Evolutionary conservation across 2,329 filamentous ascomycete genomes (phyloP).

Genomic region (Hypoxylon sp.): DNA sequence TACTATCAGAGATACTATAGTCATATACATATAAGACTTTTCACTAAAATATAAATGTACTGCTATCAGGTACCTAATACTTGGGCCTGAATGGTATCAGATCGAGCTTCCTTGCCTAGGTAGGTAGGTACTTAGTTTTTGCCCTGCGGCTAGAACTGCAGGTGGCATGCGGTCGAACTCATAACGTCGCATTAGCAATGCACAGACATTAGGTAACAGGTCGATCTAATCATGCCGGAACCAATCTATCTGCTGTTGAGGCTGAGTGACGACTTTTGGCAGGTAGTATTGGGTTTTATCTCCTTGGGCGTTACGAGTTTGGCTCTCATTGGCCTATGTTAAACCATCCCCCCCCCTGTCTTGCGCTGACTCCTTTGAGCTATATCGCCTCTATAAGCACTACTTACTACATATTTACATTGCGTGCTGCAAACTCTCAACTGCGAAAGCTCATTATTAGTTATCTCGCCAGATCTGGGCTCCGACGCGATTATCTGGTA

Average conservation of each 20-base stretch:
- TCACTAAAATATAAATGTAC: neutral
- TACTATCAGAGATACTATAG: constrained; percentile 1
- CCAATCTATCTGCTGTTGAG: constrained; percentile 30
- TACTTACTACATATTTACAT: constrained; percentile 42
- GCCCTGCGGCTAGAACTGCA: constrained; percentile 15
- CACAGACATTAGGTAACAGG: constrained; percentile 30
- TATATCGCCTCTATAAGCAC: constrained; percentile 23
- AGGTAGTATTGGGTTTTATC: constrained; percentile 42
- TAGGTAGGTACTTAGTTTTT: too few relatives aligned
- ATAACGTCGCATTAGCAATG: constrained; percentile 27
- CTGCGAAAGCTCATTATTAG: constrained; percentile 9
- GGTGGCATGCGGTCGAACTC: constrained; percentile 27
- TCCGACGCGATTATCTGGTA: constrained; percentile 11
- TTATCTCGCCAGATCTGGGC: constrained; percentile 28
- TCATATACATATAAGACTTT: neutral
- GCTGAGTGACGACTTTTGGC: constrained; percentile 44
- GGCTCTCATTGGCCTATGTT: constrained; percentile 28
- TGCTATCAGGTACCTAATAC: too few relatives aligned
- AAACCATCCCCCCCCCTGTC: constrained; percentile 17
- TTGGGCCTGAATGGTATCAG: too few relatives aligned
- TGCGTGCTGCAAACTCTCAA: constrained; percentile 4
- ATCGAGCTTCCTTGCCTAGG: constrained; percentile 8
- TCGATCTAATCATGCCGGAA: constrained; percentile 12
- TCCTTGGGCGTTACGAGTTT: constrained; percentile 27
- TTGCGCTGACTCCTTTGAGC: constrained; percentile 32